Evolutionary conservation across 768 basidiomycete species (phyloP).

Genomic region (Dacryopinax spathularia): DNA sequence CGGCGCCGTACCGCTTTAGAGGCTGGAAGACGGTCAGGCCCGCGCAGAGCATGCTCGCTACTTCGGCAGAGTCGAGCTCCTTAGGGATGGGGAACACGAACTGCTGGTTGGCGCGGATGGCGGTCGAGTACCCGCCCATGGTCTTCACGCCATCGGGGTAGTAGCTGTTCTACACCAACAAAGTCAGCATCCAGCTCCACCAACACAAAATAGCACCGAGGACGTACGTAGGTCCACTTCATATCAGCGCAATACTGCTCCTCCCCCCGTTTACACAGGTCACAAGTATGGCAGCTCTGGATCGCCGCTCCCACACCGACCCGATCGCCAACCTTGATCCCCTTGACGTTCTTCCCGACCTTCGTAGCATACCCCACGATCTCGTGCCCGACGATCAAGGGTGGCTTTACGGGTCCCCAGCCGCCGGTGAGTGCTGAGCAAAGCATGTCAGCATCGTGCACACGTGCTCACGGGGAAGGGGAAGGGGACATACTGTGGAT

Average conservation of each 20-base stretch:
- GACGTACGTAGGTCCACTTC: conserved; percentile 1
- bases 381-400: conserved; percentile 18
- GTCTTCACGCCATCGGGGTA: not conserved
- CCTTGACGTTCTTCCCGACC: conserved; percentile 24
- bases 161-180: not conserved
- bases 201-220: conserved; percentile 12
- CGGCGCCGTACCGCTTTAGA: conserved; percentile 21
- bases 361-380: conserved; percentile 22
- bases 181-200: not conserved
- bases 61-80: conserved; percentile 15
- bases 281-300: conserved; percentile 15
- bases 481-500: not conserved
- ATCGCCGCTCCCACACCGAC: conserved; percentile 31
- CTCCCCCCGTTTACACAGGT: conserved; percentile 12
- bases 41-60: conserved; percentile 25
- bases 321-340: conserved; percentile 27
- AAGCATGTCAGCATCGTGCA: not conserved
- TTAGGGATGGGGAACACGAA: conserved; percentile 29
- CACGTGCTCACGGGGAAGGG: no score
- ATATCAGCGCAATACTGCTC: conserved; percentile 12
- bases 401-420: conserved; percentile 14
- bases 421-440: conserved; percentile 16
- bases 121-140: conserved; percentile 10
- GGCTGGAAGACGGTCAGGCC: conserved; percentile 28
- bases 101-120: conserved; percentile 12